These are phyloP conservation scores for Spinellus fusiger DNA, from an alignment of 192 early-diverging fungal genomes.

Conservation along the genomic window DNA sequence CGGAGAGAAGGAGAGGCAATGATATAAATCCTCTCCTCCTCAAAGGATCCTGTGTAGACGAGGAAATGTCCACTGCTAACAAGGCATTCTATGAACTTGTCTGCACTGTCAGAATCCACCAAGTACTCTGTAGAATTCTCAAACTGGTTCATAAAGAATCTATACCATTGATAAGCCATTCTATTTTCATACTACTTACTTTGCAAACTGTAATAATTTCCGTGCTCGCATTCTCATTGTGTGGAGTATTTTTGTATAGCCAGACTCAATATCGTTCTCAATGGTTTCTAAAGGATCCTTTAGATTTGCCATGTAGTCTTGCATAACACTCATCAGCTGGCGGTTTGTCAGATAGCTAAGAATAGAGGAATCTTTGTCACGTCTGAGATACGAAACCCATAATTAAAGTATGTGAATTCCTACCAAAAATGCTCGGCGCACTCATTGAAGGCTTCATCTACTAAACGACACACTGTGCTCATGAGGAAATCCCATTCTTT, in stretches of 20 bases:
- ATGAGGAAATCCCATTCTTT: constrained; percentile 79
- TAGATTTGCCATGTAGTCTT: constrained; percentile 37
- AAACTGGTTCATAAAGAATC: constrained; percentile 47
- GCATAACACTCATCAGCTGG: constrained; percentile 42
- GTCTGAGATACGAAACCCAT: background rate
- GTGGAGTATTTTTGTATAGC: constrained; percentile 58
- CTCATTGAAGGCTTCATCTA: constrained; percentile 70
- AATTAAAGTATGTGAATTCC: constrained; percentile 29
- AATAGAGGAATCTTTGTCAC: background rate
- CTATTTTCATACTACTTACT: constrained; percentile 27
- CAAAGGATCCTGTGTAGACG: constrained; percentile 64
- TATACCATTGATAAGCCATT: constrained; percentile 9
- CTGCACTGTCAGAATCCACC: constrained; percentile 49
- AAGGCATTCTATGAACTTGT: constrained; percentile 53
- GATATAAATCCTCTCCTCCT: constrained; percentile 66
- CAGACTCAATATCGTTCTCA: constrained; percentile 38
- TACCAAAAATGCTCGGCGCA: constrained; percentile 74
- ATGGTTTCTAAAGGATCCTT: constrained; percentile 26
- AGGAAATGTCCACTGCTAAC: constrained; percentile 68
- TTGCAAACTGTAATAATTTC: constrained; percentile 58
- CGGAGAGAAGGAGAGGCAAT: constrained; percentile 55
- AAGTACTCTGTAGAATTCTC: constrained; percentile 76
- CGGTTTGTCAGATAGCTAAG: constrained; percentile 44
- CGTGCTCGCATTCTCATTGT: constrained; percentile 57
- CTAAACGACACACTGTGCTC: constrained; percentile 54